A percentile compares a stretch with the other conserved stretches of the same genome.
These are phyloP conservation scores for Mrakia gelida DNA, from an alignment of 768 basidiomycete species.

Conservation along the genomic window DNA sequence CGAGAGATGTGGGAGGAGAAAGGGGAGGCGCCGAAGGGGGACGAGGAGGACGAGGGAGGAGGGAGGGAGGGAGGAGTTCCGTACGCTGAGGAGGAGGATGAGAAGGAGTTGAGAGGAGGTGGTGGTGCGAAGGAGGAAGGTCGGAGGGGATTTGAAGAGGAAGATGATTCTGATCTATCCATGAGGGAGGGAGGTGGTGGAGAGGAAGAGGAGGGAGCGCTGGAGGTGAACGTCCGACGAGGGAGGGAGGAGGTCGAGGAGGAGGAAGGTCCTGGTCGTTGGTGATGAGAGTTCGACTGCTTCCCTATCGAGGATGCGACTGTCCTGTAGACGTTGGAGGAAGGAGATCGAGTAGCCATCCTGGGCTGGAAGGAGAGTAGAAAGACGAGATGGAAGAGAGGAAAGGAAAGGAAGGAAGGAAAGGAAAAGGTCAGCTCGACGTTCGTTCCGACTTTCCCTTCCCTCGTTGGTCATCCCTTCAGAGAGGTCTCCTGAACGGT, in stretches of 20 bases:
- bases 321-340: not conserved
- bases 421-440: not conserved
- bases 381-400: not conserved
- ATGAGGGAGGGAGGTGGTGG: not conserved
- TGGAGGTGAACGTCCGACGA: not conserved
- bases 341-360: not conserved
- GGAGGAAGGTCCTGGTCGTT: no score
- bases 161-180: not conserved
- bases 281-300: not conserved
- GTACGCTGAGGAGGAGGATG: not conserved
- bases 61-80: not conserved
- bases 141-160: not conserved
- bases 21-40: not conserved
- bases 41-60: not conserved
- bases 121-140: not conserved
- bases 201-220: not conserved
- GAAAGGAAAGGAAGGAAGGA: no score
- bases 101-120: not conserved
- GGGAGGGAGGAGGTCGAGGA: not conserved
- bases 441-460: no score
- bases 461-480: no score
- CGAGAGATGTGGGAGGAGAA: not conserved
- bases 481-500: no score
- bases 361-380: not conserved
- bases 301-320: not conserved